These are phyloP conservation scores for Albifimbria verrucaria DNA, from an alignment of 2,329 filamentous ascomycete genomes.

Conservation along the genomic window DNA sequence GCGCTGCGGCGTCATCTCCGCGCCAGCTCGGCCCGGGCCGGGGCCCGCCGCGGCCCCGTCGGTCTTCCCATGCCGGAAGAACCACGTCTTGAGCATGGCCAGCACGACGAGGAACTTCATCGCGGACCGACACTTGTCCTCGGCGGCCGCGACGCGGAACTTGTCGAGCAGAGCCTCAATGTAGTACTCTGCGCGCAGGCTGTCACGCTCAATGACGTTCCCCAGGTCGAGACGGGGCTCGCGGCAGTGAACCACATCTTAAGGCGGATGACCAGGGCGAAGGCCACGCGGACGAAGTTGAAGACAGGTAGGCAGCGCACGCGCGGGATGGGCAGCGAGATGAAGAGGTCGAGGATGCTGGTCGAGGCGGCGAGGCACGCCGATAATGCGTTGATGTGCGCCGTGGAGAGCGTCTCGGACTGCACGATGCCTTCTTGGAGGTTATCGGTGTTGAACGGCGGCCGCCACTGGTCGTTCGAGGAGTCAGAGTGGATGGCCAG, in stretches of 20 bases:
- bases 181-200: conserved; percentile 63
- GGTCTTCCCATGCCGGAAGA: conserved; percentile 46
- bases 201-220: conserved; percentile 64
- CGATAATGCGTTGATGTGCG: conserved; percentile 64
- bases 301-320: conserved; percentile 67
- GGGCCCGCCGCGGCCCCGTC: conserved; percentile 7
- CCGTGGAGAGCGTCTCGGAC: conserved; percentile 37
- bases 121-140: conserved; percentile 62
- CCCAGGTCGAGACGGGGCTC: conserved; percentile 63
- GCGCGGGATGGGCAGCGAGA: conserved; percentile 54
- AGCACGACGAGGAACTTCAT: conserved; percentile 70
- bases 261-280: conserved; percentile 68
- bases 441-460: conserved; percentile 42
- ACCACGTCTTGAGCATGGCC: conserved; percentile 68
- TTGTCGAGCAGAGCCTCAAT: conserved; percentile 68
- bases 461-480: conserved; percentile 51
- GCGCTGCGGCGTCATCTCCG: background rate
- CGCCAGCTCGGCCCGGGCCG: conserved; percentile 4
- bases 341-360: conserved; percentile 62
- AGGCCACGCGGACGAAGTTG: conserved; percentile 68
- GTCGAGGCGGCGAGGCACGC: conserved; percentile 66
- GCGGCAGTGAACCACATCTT: conserved; percentile 70
- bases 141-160: conserved; percentile 61
- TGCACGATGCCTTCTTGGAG: conserved; percentile 39
- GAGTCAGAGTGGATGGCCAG: conserved; percentile 65